phyloP scores from a whole-genome alignment of 768 basidiomycete species.

The Lactarius indigo region DNA sequence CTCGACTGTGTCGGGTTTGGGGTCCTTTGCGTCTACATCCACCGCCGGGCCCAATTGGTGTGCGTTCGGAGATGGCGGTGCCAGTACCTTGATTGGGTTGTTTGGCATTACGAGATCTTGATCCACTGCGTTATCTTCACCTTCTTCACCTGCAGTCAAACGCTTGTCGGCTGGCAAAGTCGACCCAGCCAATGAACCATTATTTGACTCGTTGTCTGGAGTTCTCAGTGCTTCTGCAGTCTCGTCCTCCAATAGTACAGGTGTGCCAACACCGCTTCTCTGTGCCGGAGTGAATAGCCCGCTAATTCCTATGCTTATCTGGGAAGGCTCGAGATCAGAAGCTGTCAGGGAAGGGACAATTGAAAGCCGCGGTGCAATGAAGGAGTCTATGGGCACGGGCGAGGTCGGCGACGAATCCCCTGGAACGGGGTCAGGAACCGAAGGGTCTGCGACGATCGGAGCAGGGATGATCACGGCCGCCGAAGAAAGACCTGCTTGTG shows the following conservation, averaged over 20 bases:
- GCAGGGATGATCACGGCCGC: constrained; percentile 16
- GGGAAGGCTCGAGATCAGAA: constrained; percentile 6
- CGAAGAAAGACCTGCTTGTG: neutral
- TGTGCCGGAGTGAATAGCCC: constrained; percentile 26
- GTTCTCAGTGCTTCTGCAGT: neutral
- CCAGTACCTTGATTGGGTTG: neutral
- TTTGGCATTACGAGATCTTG: neutral
- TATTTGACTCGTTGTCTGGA: neutral
- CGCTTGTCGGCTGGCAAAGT: neutral
- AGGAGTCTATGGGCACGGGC: neutral
- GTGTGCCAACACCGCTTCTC: constrained; percentile 18
- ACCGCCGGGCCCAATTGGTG: neutral
- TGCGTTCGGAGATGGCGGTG: neutral
- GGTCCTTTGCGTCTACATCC: neutral
- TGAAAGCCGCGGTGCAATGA: constrained; percentile 2
- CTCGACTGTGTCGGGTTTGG: neutral
- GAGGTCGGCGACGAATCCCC: constrained; percentile 4
- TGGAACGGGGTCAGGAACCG: constrained; percentile 24
- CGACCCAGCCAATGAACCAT: neutral
- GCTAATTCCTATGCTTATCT: constrained; percentile 9
- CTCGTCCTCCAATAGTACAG: constrained; percentile 19
- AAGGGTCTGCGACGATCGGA: constrained; percentile 26
- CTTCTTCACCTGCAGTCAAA: neutral
- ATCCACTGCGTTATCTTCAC: neutral
- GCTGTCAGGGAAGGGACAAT: constrained; percentile 6